phyloP scores from a whole-genome alignment of 331 rosid species.

The Saraca asoca region DNA sequence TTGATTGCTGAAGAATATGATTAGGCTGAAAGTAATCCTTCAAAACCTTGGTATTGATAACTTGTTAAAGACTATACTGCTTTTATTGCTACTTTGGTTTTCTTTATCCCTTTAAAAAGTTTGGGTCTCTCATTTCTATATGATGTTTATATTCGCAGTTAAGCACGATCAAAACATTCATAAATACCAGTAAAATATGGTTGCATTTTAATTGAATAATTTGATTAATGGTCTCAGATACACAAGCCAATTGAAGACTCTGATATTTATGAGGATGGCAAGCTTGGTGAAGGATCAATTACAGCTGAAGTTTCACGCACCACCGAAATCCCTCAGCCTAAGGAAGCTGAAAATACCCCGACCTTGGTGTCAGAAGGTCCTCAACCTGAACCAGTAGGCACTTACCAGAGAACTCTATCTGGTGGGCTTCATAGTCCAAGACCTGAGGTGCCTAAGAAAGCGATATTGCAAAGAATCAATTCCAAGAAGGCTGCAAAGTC shows the following conservation, averaged over 20 bases:
- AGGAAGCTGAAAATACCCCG: constrained; percentile 44
- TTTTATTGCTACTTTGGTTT: neutral
- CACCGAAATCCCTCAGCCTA: constrained; percentile 26
- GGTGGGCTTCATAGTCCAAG: constrained; percentile 95
- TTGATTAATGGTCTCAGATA: constrained; percentile 43
- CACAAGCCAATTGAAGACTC: constrained; percentile 59
- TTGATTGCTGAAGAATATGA: neutral
- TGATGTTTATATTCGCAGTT: neutral
- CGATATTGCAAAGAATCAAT: constrained; percentile 80
- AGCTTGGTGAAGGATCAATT: constrained; percentile 26
- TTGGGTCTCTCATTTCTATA: neutral
- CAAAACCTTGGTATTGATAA: constrained; percentile 1
- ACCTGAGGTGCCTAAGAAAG: constrained; percentile 67
- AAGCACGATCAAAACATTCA: neutral
- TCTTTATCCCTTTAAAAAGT: neutral
- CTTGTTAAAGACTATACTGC: neutral
- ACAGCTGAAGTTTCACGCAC: constrained; percentile 22
- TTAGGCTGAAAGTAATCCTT: neutral
- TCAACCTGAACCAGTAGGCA: constrained; percentile 26
- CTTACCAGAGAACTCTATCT: constrained; percentile 74
- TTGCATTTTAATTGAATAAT: neutral
- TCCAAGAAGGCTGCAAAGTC: constrained; percentile 77
- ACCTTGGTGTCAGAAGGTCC: constrained; percentile 35
- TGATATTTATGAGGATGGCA: constrained; percentile 51
- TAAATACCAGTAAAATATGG: neutral